Base-by-base conservation (phyloP, 2,329 filamentous ascomycete species). In the Apiospora sp. region DNA sequence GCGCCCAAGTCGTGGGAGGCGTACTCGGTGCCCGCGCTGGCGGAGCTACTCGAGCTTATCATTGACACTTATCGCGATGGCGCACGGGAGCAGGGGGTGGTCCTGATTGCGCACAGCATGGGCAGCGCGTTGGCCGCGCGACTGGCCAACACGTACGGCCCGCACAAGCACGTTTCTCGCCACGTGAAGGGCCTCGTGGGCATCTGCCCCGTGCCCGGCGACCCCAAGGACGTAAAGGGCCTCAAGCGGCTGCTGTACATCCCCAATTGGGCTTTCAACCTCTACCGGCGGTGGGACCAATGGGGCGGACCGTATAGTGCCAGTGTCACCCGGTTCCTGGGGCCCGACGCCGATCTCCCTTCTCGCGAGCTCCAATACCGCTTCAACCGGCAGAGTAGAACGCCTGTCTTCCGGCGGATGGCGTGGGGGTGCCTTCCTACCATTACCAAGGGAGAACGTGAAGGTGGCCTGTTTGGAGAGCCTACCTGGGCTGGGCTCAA, bases 101-200 rank as follows among this genome's bases (percentile, higher is more conserved):
- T 98, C 27, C 82, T 98, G 43, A 90, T 98, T 73, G 94, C 92
- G 1, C 96, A 99, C 79, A 98, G 94, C 80, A 93, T 98, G 90
- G 96, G 96, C 8, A 95, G 93, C 73, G 93, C 93, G 3, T 85
- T 98, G 27, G 90, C 92, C 7, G 92, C 93, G 37, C 84, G 92
- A 22, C 85, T 98, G 70, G 92, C 94, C 13, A 87, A 75, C 76
- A 84, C 74, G 73, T 85, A 82, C 76, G 79, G 74, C 1, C 82
- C 87, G 0, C 84, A 91, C 73, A 84, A 82, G 30, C 85, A 86
- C 37, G 78, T 94, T n/a, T 85, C 89, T 44, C 82, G 91, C 13
- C 86, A 93, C 78, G 88, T 97, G n/a, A 83, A 91, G 67, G 95
- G 94, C 0, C 80, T 98, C 8, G 86, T 98, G 43, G 94, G 91